Evolutionary conservation across 495 filamentous ascomycete species (phyloP).

Genomic region (Terfezia boudieri): DNA sequence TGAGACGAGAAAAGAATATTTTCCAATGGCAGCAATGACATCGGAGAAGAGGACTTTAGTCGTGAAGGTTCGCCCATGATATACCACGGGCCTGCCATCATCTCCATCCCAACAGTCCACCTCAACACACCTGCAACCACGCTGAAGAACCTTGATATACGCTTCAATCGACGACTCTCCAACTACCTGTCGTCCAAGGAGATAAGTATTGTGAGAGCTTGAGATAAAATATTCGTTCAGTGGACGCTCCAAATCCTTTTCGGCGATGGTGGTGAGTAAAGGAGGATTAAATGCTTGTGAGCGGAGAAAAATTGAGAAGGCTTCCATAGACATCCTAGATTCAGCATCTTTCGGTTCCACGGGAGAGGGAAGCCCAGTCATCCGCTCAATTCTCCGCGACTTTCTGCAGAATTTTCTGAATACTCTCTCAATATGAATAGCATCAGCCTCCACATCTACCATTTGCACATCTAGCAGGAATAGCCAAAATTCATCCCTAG

Average conservation of each 20-base stretch:
- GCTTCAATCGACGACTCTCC: constrained; percentile 80
- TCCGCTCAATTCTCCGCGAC: constrained; percentile 20
- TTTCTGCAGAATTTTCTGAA: constrained; percentile 53
- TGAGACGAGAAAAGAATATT: constrained; percentile 68
- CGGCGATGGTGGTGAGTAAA: constrained; percentile 9
- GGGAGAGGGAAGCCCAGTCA: neutral
- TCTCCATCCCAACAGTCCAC: constrained; percentile 94
- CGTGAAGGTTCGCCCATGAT: constrained; percentile 75
- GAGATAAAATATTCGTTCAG: constrained; percentile 97
- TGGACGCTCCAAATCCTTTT: constrained; percentile 42
- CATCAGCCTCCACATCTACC: constrained; percentile 46
- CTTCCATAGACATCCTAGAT: constrained; percentile 45
- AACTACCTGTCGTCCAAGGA: constrained; percentile 70
- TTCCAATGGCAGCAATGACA: constrained; percentile 76
- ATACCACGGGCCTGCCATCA: constrained; percentile 66
- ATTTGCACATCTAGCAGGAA: constrained; percentile 57
- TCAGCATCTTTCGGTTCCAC: constrained; percentile 10
- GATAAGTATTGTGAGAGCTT: constrained; percentile 95
- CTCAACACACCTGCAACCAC: constrained; percentile 84
- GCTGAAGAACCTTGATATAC: constrained; percentile 73
- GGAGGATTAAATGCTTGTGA: constrained; percentile 27
- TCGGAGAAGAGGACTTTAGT: constrained; percentile 68
- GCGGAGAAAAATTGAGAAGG: constrained; percentile 52
- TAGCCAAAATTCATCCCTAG: constrained; percentile 42
- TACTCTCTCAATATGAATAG: constrained; percentile 42